Percentiles rank a stretch among this genome's conserved stretches.
These are phyloP conservation scores for Botryobasidium botryosum DNA, from an alignment of 768 basidiomycete species.

Conservation along the genomic window DNA sequence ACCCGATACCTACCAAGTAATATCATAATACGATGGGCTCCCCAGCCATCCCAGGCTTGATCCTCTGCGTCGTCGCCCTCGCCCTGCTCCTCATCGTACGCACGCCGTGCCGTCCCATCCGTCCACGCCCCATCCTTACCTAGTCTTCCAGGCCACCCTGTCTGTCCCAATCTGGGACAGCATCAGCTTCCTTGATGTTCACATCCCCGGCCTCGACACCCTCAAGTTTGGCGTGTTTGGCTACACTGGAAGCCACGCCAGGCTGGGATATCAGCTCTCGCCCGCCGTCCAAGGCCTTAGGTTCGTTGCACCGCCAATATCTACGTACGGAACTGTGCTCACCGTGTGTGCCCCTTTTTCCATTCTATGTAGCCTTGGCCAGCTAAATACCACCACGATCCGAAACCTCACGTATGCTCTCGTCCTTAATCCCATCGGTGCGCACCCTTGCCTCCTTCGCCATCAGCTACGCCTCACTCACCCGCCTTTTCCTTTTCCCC, in stretches of 20 bases:
- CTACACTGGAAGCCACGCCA: constrained; percentile 36
- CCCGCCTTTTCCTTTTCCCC: constrained; percentile 3
- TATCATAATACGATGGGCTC: no score
- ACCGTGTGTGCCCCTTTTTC: no score
- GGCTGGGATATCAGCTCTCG: constrained; percentile 44
- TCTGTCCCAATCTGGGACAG: constrained; percentile 57
- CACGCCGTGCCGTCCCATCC: constrained; percentile 11
- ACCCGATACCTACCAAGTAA: no score
- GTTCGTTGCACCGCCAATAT: no score
- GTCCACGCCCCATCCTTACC: neutral
- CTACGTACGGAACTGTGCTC: no score
- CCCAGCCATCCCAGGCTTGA: constrained; percentile 52
- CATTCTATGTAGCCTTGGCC: constrained; percentile 25
- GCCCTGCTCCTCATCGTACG: constrained; percentile 53
- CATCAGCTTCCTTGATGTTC: constrained; percentile 49
- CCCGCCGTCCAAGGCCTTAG: no score
- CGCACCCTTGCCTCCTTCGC: constrained; percentile 18
- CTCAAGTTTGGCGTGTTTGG: constrained; percentile 64
- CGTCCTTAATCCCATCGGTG: constrained; percentile 68
- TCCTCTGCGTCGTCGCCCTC: constrained; percentile 54
- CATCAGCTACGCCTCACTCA: constrained; percentile 14
- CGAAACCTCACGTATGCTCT: constrained; percentile 56
- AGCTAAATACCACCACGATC: constrained; percentile 35
- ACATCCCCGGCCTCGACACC: constrained; percentile 20
- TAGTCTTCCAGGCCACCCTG: constrained; percentile 37